Percentiles rank a stretch among this genome's conserved stretches.
Evolutionary conservation across 2,329 filamentous ascomycete genomes (phyloP).

Genomic region (Nemania sp.): DNA sequence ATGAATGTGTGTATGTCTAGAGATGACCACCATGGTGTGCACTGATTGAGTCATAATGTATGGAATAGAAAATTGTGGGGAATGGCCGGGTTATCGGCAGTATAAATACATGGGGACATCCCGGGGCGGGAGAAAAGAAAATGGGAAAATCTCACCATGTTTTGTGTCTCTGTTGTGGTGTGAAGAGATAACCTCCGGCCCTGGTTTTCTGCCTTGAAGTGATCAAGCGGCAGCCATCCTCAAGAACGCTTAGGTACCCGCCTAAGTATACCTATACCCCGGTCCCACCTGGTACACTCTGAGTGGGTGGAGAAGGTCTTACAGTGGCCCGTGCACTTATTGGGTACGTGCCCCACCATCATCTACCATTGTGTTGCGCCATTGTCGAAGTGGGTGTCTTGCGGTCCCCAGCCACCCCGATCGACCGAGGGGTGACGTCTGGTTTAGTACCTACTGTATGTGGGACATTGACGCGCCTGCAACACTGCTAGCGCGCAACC

Average conservation of each 20-base stretch:
- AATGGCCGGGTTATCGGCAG: constrained; percentile 20
- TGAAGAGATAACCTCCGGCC: constrained; percentile 35
- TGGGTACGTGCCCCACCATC: neutral
- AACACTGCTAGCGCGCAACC: constrained; percentile 46
- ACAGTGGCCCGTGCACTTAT: neutral
- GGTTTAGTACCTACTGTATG: constrained; percentile 27
- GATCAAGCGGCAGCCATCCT: constrained; percentile 30
- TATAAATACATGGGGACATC: constrained; percentile 48
- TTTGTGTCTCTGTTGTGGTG: constrained; percentile 37
- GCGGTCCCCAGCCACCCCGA: constrained; percentile 36
- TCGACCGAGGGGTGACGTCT: constrained; percentile 42
- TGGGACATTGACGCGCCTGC: constrained; percentile 42
- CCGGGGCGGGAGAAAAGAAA: constrained; percentile 34
- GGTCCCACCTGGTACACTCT: too few relatives aligned
- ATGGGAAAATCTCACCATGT: constrained; percentile 28
- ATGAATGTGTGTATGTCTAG: constrained; percentile 3
- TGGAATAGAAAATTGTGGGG: constrained; percentile 29
- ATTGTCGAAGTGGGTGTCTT: too few relatives aligned
- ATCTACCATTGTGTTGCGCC: neutral
- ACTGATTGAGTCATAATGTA: constrained; percentile 36
- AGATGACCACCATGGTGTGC: constrained; percentile 11
- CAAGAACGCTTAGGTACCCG: constrained; percentile 1
- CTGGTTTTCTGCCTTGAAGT: constrained; percentile 40
- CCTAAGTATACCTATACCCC: constrained; percentile 16
- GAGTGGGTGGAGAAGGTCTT: neutral